Conservation (phyloP, 345 rosid species). For the Hypericum perforatum region DNA sequence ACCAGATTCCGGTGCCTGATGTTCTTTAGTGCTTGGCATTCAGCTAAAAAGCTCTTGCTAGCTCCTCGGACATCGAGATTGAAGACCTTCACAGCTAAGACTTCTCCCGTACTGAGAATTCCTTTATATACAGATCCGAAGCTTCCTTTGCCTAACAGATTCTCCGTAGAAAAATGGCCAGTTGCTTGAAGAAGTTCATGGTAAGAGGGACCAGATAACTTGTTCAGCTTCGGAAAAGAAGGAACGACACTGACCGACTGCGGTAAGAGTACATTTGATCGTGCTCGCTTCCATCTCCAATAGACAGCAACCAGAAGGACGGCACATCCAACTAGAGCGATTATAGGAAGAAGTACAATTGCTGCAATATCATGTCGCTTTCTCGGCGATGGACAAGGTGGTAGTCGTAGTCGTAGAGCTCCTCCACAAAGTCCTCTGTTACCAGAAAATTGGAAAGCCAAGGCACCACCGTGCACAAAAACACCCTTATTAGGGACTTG, state of each 20-base stretch:
- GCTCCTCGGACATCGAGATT: slow-evolving; percentile 31
- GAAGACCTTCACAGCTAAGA: slow-evolving; percentile 29
- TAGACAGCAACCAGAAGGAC: neutral
- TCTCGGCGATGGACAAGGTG: slow-evolving; percentile 2
- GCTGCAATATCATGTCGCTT: neutral
- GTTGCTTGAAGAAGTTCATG: slow-evolving; percentile 19
- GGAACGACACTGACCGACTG: too few species aligned
- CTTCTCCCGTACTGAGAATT: slow-evolving; percentile 9
- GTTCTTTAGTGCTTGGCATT: slow-evolving; percentile 29
- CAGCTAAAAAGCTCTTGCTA: slow-evolving; percentile 33
- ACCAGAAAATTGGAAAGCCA: slow-evolving; percentile 5
- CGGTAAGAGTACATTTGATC: neutral
- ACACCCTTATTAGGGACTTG: slow-evolving; percentile 15
- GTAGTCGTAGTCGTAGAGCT: neutral
- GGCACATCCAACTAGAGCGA: neutral
- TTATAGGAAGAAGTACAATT: neutral
- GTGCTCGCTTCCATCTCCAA: neutral
- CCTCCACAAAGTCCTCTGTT: slow-evolving; percentile 17
- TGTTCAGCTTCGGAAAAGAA: neutral
- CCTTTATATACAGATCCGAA: slow-evolving; percentile 21
- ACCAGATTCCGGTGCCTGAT: slow-evolving; percentile 36
- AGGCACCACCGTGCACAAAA: slow-evolving; percentile 8
- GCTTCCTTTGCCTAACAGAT: slow-evolving; percentile 23
- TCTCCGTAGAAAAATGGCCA: slow-evolving; percentile 14
- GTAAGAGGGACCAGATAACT: slow-evolving; percentile 15